Conservation (phyloP, 164 flowering plant genomes). For the Aristolochia contorta region DNA sequence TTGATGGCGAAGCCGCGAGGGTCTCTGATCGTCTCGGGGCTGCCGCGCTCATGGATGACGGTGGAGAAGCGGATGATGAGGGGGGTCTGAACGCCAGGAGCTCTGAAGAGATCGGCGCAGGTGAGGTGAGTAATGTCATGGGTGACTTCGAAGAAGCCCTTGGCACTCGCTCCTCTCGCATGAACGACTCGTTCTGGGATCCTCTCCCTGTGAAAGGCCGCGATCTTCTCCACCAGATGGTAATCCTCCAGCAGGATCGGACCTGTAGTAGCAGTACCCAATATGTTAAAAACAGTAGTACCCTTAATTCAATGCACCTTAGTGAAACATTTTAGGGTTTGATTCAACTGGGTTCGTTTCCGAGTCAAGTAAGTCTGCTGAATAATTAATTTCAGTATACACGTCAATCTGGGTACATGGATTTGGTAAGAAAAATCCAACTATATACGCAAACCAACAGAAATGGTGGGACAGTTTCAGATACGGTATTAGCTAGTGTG, state of each 20-base stretch:
- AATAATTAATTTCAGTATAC: too few species aligned
- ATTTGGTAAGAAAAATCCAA: not conserved
- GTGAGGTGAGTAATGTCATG: constrained; percentile 73
- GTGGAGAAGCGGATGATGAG: constrained; percentile 75
- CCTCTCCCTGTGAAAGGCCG: constrained; percentile 68
- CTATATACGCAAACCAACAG: not conserved
- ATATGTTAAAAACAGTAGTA: too few species aligned
- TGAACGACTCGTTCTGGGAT: constrained; percentile 94
- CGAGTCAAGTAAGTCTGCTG: too few species aligned
- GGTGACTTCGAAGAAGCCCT: constrained; percentile 87
- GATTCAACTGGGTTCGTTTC: too few species aligned
- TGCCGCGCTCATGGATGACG: constrained; percentile 82
- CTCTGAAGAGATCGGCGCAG: constrained; percentile 81
- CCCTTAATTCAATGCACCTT: too few species aligned
- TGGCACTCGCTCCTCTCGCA: constrained; percentile 91
- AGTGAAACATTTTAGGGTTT: too few species aligned
- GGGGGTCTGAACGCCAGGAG: constrained; percentile 89
- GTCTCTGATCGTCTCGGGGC: constrained; percentile 84
- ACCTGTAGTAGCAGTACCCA: constrained; percentile 35
- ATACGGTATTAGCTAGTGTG: not conserved
- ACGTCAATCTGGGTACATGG: too few species aligned
- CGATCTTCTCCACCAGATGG: constrained; percentile 73
- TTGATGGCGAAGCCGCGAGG: constrained; percentile 75
- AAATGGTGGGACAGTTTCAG: not conserved
- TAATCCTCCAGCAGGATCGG: constrained; percentile 88